These are phyloP conservation scores for Aschersonia sp. DNA, from an alignment of 2,329 filamentous ascomycete species.

Conservation along the genomic window DNA sequence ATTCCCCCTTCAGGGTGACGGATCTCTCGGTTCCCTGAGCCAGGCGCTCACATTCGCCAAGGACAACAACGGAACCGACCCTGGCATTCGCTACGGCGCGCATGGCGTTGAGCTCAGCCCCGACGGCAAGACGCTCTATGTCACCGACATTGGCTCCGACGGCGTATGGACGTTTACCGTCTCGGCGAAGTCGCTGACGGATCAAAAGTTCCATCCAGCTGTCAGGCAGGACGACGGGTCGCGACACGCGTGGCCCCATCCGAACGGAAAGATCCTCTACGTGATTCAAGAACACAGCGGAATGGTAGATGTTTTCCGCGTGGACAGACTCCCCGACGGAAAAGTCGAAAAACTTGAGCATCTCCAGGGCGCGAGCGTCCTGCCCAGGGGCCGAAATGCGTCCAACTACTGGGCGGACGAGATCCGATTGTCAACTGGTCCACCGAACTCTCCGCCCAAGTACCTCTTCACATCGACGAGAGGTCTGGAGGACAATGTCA, in stretches of 20 bases:
- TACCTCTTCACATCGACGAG: constrained; percentile 8
- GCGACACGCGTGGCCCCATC: constrained; percentile 8
- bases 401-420: constrained; percentile 8
- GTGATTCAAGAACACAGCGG: constrained; percentile 9
- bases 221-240: constrained; percentile 6
- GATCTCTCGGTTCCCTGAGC: constrained; percentile 4
- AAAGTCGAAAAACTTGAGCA: constrained; percentile 4
- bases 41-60: constrained; percentile 6
- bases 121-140: constrained; percentile 6
- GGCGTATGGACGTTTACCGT: constrained; percentile 7
- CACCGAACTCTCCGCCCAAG: constrained; percentile 1
- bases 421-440: constrained; percentile 6
- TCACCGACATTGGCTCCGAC: constrained; percentile 8
- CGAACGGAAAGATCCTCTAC: constrained; percentile 7
- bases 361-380: constrained; percentile 4
- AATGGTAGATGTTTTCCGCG: constrained; percentile 8
- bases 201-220: constrained; percentile 3
- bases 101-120: constrained; percentile 7
- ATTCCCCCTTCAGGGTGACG: constrained; percentile 1
- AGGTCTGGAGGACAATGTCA: constrained; percentile 4
- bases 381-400: constrained; percentile 1
- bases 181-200: background rate
- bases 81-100: constrained; percentile 6
- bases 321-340: constrained; percentile 1
- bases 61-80: background rate